Base-by-base conservation (phyloP, 2,329 filamentous ascomycete species). In the Colletotrichum karsti region DNA sequence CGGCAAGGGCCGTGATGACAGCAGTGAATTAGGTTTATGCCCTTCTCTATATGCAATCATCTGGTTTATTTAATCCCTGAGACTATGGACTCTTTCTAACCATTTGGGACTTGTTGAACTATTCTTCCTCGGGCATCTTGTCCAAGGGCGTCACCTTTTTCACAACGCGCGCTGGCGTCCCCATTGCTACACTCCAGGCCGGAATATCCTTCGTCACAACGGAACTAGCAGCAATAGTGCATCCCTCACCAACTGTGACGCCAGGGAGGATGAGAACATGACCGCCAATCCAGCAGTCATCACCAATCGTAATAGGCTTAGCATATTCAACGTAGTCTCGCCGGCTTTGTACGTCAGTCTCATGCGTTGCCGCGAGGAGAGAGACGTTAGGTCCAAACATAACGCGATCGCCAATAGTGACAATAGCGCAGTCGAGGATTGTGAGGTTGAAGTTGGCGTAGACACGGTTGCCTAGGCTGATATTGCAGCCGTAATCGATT, bases 401-500 rank as follows among this genome's bases (percentile, higher is more conserved):
- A 0, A 46, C 42, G 12, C 42, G 42, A 0, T 46, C 42, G 0
- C 42, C 42, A 7, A 46, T 46, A 4, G 42, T 46, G 42, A 46
- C 42, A 13, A 22, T 18, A 13, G 42, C 42, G 42, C 42, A 46
- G 42, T 46, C 42, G 12, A 46, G 42, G 3, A 46, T 46, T 10
- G 24, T 22, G 2, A 22, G 20, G 42, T 86, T 86, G 77, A 87
- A 88, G 71, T 90, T 90, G 48, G 88, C 83, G 72, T 91, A 93
- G 74, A 91, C 91, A n/a, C 84, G 80, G 44, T 87, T 81, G 7
- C 90, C 90, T 1, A 92, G 80, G 6, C 79, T 83, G 70, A 91
- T 85, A 72, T 92, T 92, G 75, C 87, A 88, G 2, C 90, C 90
- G 66, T 92, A 92, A 74, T 92, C 90, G 35, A 91, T 82, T 41